phyloP scores from a whole-genome alignment of 441 rosid species.

The Bocquillonia castaneifolia region DNA sequence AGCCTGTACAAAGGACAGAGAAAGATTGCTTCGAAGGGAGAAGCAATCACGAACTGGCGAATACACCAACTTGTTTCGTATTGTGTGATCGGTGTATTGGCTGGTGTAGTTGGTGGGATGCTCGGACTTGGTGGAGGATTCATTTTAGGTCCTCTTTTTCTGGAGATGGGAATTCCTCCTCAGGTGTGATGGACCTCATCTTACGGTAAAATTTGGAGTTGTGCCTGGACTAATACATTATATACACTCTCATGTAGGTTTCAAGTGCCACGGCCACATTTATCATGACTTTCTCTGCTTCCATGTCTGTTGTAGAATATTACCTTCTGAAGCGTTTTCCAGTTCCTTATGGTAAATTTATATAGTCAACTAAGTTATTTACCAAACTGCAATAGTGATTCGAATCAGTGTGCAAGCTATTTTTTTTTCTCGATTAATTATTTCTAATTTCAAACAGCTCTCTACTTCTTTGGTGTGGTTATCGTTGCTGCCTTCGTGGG shows the following conservation, averaged over 20 bases:
- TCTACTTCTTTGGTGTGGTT: constrained; percentile 45
- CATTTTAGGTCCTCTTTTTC: constrained; percentile 56
- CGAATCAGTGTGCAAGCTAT: too few species aligned
- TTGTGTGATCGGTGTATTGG: constrained; percentile 34
- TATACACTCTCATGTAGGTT: constrained; percentile 33
- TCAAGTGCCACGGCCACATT: constrained; percentile 63
- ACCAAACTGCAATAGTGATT: not conserved
- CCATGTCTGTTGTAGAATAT: constrained; percentile 54
- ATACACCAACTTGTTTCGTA: constrained; percentile 38
- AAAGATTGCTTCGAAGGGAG: constrained; percentile 44
- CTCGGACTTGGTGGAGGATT: constrained; percentile 72
- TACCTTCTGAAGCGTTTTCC: constrained; percentile 59
- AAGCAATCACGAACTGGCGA: constrained; percentile 33
- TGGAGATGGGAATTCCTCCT: constrained; percentile 62
- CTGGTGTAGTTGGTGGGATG: constrained; percentile 54
- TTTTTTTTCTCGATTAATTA: not conserved
- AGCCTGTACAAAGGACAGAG: constrained; percentile 41
- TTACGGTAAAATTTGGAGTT: not conserved
- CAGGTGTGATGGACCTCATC: constrained; percentile 33
- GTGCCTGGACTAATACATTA: not conserved
- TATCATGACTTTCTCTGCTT: constrained; percentile 57
- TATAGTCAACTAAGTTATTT: not conserved
- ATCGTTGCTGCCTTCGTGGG: constrained; percentile 49
- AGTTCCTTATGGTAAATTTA: constrained; percentile 39
- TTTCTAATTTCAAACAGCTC: constrained; percentile 26